Conservation (phyloP, 257 asterid genomes). For the Leptodermis oblonga region DNA sequence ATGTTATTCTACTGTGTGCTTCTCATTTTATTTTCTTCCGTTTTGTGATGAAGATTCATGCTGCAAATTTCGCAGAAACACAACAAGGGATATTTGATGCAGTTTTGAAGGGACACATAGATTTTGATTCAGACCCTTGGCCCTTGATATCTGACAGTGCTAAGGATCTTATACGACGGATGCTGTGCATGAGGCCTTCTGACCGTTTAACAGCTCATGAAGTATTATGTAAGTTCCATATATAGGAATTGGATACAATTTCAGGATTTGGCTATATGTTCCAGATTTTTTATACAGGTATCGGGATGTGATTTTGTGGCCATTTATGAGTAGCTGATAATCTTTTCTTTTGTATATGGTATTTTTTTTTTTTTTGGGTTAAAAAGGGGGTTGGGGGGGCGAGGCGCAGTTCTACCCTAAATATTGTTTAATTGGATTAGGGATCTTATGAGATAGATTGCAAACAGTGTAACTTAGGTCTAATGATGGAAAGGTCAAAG, state of each 20-base stretch:
- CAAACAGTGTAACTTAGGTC: no score
- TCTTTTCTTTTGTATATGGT: no score
- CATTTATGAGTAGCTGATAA: no score
- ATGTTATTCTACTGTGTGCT: constrained; percentile 12
- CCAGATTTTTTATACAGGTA: no score
- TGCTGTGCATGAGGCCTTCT: constrained; percentile 82
- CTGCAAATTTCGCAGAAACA: constrained; percentile 52
- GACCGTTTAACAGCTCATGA: constrained; percentile 80
- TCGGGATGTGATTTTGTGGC: no score
- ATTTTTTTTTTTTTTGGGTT: no score
- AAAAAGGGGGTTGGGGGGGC: no score
- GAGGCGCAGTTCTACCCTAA: no score
- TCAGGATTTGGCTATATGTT: no score
- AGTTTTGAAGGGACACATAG: constrained; percentile 72
- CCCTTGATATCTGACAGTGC: constrained; percentile 77
- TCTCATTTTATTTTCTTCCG: constrained; percentile 3
- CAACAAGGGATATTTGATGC: constrained; percentile 92
- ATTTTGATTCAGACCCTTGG: constrained; percentile 85
- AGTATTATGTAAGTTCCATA: constrained; percentile 64
- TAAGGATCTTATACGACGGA: constrained; percentile 72
- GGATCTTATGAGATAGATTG: no score
- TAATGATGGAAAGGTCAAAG: no score
- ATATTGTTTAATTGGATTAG: no score
- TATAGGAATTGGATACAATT: not conserved
- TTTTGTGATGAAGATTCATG: constrained; percentile 15